phyloP scores from a whole-genome alignment of 176 grass and related monocot species.

The Calamus simplicifolius region DNA sequence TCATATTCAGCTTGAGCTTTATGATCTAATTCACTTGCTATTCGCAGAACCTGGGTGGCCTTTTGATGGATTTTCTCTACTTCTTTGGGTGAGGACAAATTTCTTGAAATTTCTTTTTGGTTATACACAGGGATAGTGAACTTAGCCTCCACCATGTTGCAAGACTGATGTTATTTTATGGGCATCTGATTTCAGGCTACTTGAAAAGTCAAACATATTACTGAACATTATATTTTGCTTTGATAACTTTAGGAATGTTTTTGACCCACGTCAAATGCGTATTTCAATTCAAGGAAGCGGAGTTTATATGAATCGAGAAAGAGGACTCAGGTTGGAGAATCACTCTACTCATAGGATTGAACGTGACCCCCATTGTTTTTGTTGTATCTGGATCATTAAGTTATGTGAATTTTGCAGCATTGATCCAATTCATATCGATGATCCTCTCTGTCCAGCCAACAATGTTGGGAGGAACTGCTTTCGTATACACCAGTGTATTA shows the following conservation, averaged over 20 bases:
- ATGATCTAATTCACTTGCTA: slow-evolving; percentile 9
- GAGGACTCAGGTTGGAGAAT: slow-evolving; percentile 69
- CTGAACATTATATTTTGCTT: no score
- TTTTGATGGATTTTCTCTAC: slow-evolving; percentile 98
- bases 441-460: slow-evolving; percentile 80
- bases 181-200: no score
- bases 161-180: no score
- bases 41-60: slow-evolving; percentile 84
- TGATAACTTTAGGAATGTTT: slow-evolving; percentile 64
- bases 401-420: slow-evolving; percentile 53
- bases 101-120: slow-evolving; percentile 7
- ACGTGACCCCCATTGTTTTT: no score
- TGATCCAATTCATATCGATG: slow-evolving; percentile 96
- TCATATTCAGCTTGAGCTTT: neutral
- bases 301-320: slow-evolving; percentile 93
- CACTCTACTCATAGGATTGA: no score
- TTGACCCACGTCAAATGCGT: slow-evolving; percentile 98
- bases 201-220: no score
- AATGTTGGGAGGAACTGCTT: slow-evolving; percentile 99
- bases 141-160: no score
- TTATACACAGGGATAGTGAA: no score
- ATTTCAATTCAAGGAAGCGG: slow-evolving; percentile 95
- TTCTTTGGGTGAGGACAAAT: slow-evolving; percentile 80
- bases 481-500: slow-evolving; percentile 97
- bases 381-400: no score